Evolutionary conservation across 371 early-diverging fungal genomes (phyloP), one percentile per base, ranked within the genome.

Genomic region (Syncephalastrum monosporum): DNA sequence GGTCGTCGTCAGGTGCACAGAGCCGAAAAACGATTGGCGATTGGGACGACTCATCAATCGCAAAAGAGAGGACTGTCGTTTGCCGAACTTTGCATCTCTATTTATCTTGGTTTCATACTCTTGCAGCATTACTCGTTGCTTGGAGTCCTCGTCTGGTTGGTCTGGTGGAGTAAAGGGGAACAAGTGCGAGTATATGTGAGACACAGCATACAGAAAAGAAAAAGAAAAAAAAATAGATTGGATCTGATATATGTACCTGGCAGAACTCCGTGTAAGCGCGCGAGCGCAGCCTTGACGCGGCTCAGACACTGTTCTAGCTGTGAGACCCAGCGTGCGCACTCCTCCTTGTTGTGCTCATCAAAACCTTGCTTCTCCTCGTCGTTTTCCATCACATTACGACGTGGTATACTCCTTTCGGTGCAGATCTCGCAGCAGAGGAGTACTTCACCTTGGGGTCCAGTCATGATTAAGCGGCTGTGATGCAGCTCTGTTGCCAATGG

Each of bases 261-360:
- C 0, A 33, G 38, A 10, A 33, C 38, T 33, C 65, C 13, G 75
- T 71, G 58, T 87, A 89, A 29, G 92, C 92, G 77, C 55, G 83
- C 78, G 52, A 93, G 75, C 15, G 92, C 91, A 33, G 90, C 85
- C 3, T 86, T 75, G 61, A 94, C 75, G 29, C 92, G 72, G 64
- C 90, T 91, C 19, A 88, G 83, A 60, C 91, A 94, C 68, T 94
- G 92, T 59, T 92, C 85, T 21, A 93, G 80, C 63, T 90, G 89
- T 33, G 93, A 82, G 2, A 92, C 83, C 50, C 77, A 69, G 47
- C 76, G 72, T 54, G 89, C 89, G 13, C 83, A 85, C 0, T 64
- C 59, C n/a, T 56, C 55, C 42, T 43, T 16, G 55, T 42, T 45
- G 44, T 13, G 38, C 38, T 33, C 38, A 33, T 33, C 38, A 33